Evolutionary conservation across 2,329 filamentous ascomycete species (phyloP).

Genomic region (Lithohypha guttulata): DNA sequence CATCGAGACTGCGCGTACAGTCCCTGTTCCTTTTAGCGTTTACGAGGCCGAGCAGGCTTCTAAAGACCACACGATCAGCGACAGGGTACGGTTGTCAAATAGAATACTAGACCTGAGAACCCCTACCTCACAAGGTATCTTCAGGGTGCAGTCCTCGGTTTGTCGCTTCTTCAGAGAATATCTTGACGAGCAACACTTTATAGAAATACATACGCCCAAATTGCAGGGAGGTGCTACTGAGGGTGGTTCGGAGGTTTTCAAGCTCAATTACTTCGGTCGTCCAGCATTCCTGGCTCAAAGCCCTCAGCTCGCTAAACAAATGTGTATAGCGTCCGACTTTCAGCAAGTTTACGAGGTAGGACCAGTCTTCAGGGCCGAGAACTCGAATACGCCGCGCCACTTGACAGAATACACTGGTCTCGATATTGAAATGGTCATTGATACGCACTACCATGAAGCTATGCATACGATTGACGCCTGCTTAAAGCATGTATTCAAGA

Average conservation of each 20-base stretch:
- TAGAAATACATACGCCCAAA: slow-evolving; percentile 79
- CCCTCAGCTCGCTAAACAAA: slow-evolving; percentile 73
- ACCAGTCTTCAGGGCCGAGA: slow-evolving; percentile 72
- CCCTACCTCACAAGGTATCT: slow-evolving; percentile 63
- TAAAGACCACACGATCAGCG: slow-evolving; percentile 44
- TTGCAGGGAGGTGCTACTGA: slow-evolving; percentile 75
- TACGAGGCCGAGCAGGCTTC: slow-evolving; percentile 40
- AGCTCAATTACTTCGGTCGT: slow-evolving; percentile 70
- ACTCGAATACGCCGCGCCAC: slow-evolving; percentile 77
- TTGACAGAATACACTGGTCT: slow-evolving; percentile 77
- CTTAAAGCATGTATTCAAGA: slow-evolving; percentile 61
- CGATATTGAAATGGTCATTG: slow-evolving; percentile 73
- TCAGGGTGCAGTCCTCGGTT: slow-evolving; percentile 64
- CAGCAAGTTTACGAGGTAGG: slow-evolving; percentile 68
- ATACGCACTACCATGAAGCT: slow-evolving; percentile 68
- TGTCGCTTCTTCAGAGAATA: slow-evolving; percentile 61
- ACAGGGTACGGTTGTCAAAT: slow-evolving; percentile 56
- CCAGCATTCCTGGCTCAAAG: slow-evolving; percentile 72
- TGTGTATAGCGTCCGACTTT: slow-evolving; percentile 70
- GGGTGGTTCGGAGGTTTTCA: slow-evolving; percentile 71
- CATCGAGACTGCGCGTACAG: slow-evolving; percentile 42
- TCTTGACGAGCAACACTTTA: slow-evolving; percentile 59
- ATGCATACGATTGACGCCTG: slow-evolving; percentile 59
- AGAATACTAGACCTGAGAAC: slow-evolving; percentile 66
- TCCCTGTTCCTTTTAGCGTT: slow-evolving; percentile 49